phyloP scores from a whole-genome alignment of 805 yeast genomes.

The Sugiyamaella boreocaroliniensis region DNA sequence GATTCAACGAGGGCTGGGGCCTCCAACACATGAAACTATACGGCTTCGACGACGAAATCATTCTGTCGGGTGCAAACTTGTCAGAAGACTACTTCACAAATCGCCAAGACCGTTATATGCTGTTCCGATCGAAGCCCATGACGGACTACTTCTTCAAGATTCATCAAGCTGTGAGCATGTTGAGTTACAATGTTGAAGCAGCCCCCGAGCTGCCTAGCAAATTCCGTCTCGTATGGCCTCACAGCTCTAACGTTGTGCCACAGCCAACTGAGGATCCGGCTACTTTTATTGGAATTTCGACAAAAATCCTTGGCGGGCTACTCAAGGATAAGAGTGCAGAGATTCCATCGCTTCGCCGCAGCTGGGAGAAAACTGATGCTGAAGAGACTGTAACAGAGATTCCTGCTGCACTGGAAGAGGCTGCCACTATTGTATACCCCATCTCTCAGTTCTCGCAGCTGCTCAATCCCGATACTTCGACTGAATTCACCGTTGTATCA shows the following conservation, averaged over 20 bases:
- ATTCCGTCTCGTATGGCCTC: conserved; percentile 68
- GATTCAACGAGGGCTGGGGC: conserved; percentile 87
- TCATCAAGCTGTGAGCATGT: conserved; percentile 56
- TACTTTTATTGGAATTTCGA: conserved; percentile 33
- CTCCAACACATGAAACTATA: conserved; percentile 96
- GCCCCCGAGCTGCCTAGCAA: conserved; percentile 36
- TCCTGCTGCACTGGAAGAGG: neutral
- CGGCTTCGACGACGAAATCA: conserved; percentile 86
- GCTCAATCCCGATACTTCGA: conserved; percentile 58
- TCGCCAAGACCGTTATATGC: conserved; percentile 87
- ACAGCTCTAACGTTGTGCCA: conserved; percentile 47
- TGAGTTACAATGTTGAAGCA: conserved; percentile 62
- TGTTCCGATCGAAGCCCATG: conserved; percentile 51
- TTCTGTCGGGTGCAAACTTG: conserved; percentile 85
- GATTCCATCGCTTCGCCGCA: neutral
- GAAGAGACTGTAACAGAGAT: conserved; percentile 19
- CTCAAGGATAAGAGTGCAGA: neutral
- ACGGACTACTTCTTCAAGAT: conserved; percentile 70
- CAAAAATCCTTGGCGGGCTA: conserved; percentile 51
- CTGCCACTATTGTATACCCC: conserved; percentile 70
- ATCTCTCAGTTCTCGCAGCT: conserved; percentile 87
- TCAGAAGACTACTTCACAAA: conserved; percentile 89
- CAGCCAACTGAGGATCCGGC: conserved; percentile 46
- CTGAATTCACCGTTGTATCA: conserved; percentile 70
- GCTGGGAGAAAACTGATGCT: conserved; percentile 10